Percentiles rank a stretch among this genome's conserved stretches.
Conservation (phyloP, 495 filamentous ascomycete genomes). For the Rostrohypoxylon terebratum region DNA sequence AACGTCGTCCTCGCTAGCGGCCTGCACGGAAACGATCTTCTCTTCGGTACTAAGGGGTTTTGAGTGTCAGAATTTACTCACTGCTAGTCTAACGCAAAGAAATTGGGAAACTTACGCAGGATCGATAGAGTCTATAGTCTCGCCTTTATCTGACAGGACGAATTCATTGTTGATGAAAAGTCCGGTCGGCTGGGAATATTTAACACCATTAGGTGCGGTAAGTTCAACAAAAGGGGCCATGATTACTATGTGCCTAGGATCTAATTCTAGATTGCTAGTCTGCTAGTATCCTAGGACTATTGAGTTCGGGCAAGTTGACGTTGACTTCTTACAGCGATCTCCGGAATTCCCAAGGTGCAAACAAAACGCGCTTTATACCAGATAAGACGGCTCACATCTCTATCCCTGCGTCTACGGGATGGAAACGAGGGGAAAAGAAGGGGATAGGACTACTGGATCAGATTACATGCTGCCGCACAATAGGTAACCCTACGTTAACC, state of each 20-base stretch:
- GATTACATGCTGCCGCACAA: not conserved
- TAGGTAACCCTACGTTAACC: not conserved
- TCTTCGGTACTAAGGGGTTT: conserved; percentile 4
- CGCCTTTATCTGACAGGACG: not conserved
- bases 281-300: not conserved
- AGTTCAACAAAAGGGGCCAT: conserved; percentile 16
- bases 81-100: not conserved
- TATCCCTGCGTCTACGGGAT: not conserved
- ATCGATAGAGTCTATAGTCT: conserved; percentile 13
- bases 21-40: conserved; percentile 11
- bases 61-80: not conserved
- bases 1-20: conserved; percentile 7
- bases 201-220: conserved; percentile 4
- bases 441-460: not conserved
- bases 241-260: not conserved
- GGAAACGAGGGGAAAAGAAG: conserved; percentile 13
- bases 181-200: conserved; percentile 11
- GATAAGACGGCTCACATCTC: not conserved
- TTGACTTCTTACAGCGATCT: not conserved
- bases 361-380: not conserved
- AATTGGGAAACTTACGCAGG: conserved; percentile 4
- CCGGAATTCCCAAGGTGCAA: not conserved
- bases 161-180: conserved; percentile 17
- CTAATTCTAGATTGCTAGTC: too few relatives aligned
- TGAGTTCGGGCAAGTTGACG: not conserved